phyloP scores from a whole-genome alignment of 2,329 filamentous ascomycete species.

The Fusarium poae region DNA sequence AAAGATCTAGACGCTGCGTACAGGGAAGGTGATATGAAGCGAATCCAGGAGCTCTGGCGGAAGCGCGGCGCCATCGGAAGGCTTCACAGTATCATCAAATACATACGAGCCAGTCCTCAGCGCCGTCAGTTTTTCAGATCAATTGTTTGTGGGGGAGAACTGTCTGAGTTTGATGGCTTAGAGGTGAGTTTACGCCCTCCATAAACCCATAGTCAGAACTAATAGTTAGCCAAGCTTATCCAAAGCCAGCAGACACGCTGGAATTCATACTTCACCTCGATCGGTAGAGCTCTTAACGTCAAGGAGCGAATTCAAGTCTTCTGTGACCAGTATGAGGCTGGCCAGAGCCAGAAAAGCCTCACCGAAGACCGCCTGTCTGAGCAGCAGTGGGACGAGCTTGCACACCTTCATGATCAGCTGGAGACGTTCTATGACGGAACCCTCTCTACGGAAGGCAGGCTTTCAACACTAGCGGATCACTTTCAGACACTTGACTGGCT shows the following conservation, averaged over 20 bases:
- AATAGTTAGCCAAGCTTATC: background rate
- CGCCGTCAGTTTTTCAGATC: background rate
- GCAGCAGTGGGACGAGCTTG: background rate
- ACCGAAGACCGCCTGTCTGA: background rate
- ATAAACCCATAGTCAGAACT: background rate
- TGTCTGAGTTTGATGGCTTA: background rate
- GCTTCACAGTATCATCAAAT: background rate
- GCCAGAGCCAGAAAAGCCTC: background rate
- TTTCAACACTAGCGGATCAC: background rate
- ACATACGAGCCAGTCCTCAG: background rate
- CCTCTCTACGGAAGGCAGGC: background rate
- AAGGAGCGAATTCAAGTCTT: background rate
- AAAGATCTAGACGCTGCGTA: no score
- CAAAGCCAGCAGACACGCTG: background rate
- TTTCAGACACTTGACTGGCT: no score
- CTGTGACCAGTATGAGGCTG: background rate
- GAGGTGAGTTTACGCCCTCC: background rate
- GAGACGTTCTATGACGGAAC: background rate
- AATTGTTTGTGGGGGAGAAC: background rate
- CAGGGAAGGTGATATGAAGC: no score
- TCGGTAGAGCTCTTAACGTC: background rate
- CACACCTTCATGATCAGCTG: background rate
- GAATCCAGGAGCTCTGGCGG: no score
- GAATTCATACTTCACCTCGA: background rate
- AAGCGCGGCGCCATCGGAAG: background rate